These are phyloP conservation scores for Leishmania arabica DNA, from an alignment of 208 protist species.

Conservation along the genomic window DNA sequence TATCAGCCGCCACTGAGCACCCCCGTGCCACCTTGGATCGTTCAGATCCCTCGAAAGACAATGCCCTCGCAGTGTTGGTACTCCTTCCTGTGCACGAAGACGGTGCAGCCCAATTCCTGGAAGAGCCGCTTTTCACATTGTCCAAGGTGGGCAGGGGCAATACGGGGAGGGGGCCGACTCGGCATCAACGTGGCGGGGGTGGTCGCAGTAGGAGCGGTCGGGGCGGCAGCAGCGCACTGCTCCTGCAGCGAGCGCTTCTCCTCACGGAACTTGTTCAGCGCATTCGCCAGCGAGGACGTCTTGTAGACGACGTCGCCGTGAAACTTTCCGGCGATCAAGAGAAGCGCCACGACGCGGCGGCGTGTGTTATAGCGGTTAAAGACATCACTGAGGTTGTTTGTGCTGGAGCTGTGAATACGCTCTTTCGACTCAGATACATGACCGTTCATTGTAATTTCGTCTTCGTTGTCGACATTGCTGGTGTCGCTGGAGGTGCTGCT, in stretches of 20 bases:
- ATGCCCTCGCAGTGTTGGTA: constrained; percentile 31
- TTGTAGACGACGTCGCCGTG: constrained; percentile 51
- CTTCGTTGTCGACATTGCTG: constrained; percentile 13
- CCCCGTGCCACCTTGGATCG: neutral
- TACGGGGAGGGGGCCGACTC: constrained; percentile 4
- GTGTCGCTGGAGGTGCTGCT: constrained; percentile 33
- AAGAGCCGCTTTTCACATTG: constrained; percentile 47
- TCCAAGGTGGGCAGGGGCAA: constrained; percentile 29
- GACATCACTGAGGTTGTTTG: constrained; percentile 22
- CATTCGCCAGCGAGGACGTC: constrained; percentile 33
- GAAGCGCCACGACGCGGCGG: constrained; percentile 38
- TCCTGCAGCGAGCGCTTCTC: constrained; percentile 11
- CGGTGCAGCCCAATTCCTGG: constrained; percentile 32
- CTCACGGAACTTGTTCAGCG: constrained; percentile 27
- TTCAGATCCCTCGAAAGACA: constrained; percentile 13
- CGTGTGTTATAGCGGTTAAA: constrained; percentile 33
- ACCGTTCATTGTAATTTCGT: neutral
- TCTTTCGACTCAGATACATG: neutral
- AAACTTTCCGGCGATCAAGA: constrained; percentile 45
- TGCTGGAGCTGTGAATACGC: constrained; percentile 17
- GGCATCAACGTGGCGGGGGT: neutral
- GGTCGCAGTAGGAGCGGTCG: neutral
- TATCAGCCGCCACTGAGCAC: neutral
- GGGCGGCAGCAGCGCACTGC: neutral
- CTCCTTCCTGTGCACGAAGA: constrained; percentile 35